Base-by-base conservation (phyloP, 495 filamentous ascomycete species). In the Pyronema domesticum region DNA sequence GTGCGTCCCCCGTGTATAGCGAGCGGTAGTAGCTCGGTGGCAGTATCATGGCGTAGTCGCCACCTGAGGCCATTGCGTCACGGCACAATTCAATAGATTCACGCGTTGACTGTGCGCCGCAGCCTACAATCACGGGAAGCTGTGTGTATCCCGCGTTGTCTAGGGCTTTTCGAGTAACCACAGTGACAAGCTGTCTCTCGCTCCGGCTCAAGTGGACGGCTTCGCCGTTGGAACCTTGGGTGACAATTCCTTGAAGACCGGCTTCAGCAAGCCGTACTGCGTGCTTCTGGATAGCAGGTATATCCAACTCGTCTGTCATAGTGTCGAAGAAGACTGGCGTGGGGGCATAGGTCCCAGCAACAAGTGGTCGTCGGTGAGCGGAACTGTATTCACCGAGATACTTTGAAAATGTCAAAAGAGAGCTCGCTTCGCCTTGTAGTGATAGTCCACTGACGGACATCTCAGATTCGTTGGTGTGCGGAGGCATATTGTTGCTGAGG, bases 251-350 rank as follows among this genome's bases (percentile, higher is more conserved):
- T 40, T 80, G 76, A 36, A 93, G 77, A 51, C 87, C 87, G 45
- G 83, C 80, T 51, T 77, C 68, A 50, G 84, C 86, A n/a, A 95
- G 83, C 60, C 85, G 83, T 50, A 84, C 78, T 35, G 86, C 83
- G 67, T 95, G 88, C 53, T 72, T 80, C 53, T 76, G 74, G 48
- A 80, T 82, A 37, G 83, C 82, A 37, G 74, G 68, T 7, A 81
- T 65, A 60, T 93, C 85, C 62, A 94, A 76, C 14, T 91, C 81
- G 68, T 94, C 86, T 45, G 82, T 87, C 35, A 76, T 72, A 11
- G 80, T 74, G 63, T 89, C 74, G 72, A 94, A 93, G 70, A 94
- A 91, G 57, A 86, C 91, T 78, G 89, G 86, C 34, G 84, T 89
- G 15, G 87, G 87, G 56, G 83, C 82, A 68, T 91, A 93, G 66